phyloP scores from a whole-genome alignment of 257 asterid species.

The Solanum sitiens region DNA sequence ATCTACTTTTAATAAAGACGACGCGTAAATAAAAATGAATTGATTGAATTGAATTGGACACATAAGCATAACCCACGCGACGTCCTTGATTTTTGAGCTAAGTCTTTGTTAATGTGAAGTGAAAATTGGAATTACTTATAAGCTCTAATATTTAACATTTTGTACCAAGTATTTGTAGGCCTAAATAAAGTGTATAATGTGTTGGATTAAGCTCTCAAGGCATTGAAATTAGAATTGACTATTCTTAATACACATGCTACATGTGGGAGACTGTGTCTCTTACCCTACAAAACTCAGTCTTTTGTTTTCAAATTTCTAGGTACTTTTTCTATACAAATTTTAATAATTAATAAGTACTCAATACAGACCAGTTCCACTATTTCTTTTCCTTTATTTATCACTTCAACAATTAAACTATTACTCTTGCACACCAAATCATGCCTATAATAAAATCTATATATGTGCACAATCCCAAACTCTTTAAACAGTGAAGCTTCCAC shows the following conservation, averaged over 20 bases:
- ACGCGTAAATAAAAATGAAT: no score
- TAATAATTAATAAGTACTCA: not conserved
- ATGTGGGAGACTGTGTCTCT: conserved; percentile 58
- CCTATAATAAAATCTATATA: not conserved
- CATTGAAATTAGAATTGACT: conserved; percentile 29
- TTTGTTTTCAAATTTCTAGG: conserved; percentile 12
- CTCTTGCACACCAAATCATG: not conserved
- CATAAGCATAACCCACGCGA: conserved; percentile 17
- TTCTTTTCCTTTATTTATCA: not conserved
- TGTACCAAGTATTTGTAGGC: not conserved
- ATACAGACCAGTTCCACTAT: not conserved
- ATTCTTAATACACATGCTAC: conserved; percentile 68
- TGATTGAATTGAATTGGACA: not conserved
- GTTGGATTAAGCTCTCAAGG: conserved; percentile 47
- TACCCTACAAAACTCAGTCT: conserved; percentile 6
- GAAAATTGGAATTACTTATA: not conserved
- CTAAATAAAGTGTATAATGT: conserved; percentile 4
- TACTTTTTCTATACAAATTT: not conserved
- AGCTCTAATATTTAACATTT: not conserved
- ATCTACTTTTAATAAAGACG: no score
- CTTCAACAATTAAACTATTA: not conserved
- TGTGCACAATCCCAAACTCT: not conserved
- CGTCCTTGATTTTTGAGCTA: conserved; percentile 31
- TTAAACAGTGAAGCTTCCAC: conserved; percentile 8
- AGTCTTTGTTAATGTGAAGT: not conserved